Evolutionary conservation across 148 eudicot genomes (phyloP).

Genomic region (Drosera capensis): DNA sequence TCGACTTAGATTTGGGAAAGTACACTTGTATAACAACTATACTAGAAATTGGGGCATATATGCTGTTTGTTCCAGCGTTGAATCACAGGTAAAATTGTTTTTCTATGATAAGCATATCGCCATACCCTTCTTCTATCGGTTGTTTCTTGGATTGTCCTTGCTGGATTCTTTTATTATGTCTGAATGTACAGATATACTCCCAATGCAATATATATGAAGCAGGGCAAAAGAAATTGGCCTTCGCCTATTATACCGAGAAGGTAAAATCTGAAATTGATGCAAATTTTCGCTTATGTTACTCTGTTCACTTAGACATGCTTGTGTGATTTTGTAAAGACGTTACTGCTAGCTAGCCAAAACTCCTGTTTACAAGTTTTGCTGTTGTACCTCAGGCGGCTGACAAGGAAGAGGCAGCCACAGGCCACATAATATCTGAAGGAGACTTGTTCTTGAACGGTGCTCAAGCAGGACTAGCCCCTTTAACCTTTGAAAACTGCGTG

Average conservation of each 20-base stretch:
- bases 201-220: slow-evolving; percentile 94
- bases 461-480: slow-evolving; percentile 18
- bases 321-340: too few species aligned
- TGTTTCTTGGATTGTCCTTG: not conserved
- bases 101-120: too few species aligned
- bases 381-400: slow-evolving; percentile 42
- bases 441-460: slow-evolving; percentile 44
- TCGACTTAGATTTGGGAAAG: slow-evolving; percentile 80
- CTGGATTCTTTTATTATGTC: not conserved
- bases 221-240: slow-evolving; percentile 62
- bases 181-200: slow-evolving; percentile 49
- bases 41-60: slow-evolving; percentile 87
- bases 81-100: slow-evolving; percentile 51
- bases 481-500: slow-evolving; percentile 20
- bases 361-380: too few species aligned
- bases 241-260: slow-evolving; percentile 72
- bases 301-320: too few species aligned
- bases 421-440: slow-evolving; percentile 40
- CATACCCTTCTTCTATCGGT: not conserved
- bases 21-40: slow-evolving; percentile 84
- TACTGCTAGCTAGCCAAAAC: too few species aligned
- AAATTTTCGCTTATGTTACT: too few species aligned
- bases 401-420: slow-evolving; percentile 29
- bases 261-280: slow-evolving; percentile 15
- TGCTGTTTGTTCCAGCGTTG: slow-evolving; percentile 93